Evolutionary conservation across 495 filamentous ascomycete genomes (phyloP).

Genomic region (Xylaria curta): DNA sequence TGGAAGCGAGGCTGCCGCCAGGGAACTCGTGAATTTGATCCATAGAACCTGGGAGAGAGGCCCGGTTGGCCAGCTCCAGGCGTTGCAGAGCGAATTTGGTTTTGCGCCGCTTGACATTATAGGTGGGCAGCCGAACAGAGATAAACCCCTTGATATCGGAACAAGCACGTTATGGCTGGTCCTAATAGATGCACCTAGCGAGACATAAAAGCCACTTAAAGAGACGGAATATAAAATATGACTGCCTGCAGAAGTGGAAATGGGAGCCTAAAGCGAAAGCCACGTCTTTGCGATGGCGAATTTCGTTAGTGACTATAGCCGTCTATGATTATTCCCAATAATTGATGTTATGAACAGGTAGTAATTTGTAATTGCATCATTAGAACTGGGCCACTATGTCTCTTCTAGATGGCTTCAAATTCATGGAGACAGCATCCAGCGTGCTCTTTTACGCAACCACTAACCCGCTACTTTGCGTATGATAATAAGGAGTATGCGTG

Average conservation of each 20-base stretch:
- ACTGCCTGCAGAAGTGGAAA: not conserved
- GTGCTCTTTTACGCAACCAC: not conserved
- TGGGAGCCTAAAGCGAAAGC: not conserved
- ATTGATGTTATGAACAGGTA: not conserved
- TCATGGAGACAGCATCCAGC: not conserved
- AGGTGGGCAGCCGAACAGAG: not conserved
- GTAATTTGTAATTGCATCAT: not conserved
- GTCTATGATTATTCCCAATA: not conserved
- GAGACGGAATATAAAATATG: not conserved
- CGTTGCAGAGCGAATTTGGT: conserved; percentile 15
- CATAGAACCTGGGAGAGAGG: conserved; percentile 15
- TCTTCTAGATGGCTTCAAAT: not conserved
- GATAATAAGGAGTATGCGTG: not conserved
- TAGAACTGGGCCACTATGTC: not conserved
- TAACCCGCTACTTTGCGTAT: not conserved
- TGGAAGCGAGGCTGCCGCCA: conserved; percentile 2
- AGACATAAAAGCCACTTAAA: not conserved
- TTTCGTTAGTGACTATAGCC: not conserved
- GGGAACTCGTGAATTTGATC: conserved; percentile 11
- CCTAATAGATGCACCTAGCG: conserved; percentile 1
- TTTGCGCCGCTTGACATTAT: conserved; percentile 18
- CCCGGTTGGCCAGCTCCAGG: conserved; percentile 14
- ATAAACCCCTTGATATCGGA: conserved; percentile 10
- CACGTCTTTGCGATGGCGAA: not conserved
- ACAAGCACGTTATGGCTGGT: conserved; percentile 26